These are phyloP conservation scores for Stephanodiscus triporus DNA, from an alignment of 108 stramenopile genomes.

Conservation along the genomic window DNA sequence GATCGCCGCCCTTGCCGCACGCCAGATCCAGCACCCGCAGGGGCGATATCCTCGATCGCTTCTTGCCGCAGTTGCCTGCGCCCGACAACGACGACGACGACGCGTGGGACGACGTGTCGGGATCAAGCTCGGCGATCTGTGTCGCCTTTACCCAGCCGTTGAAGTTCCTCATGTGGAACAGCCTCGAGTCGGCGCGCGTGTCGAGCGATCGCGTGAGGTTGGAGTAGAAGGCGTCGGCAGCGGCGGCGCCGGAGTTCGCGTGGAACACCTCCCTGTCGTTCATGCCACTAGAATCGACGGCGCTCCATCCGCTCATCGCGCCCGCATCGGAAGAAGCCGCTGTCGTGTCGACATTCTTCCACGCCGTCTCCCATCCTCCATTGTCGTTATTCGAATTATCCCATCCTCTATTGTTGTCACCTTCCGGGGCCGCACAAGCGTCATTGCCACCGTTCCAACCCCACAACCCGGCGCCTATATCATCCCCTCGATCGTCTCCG, in stretches of 20 bases:
- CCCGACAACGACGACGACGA: slow-evolving; percentile 10
- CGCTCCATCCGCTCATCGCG: slow-evolving; percentile 31
- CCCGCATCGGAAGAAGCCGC: slow-evolving; percentile 15
- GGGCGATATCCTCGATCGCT: slow-evolving; percentile 48
- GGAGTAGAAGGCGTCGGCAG: slow-evolving; percentile 88
- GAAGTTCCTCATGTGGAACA: slow-evolving; percentile 95
- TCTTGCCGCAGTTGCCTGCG: slow-evolving; percentile 17
- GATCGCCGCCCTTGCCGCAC: slow-evolving; percentile 99
- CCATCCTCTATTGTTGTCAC: slow-evolving; percentile 20
- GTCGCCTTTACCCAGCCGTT: slow-evolving; percentile 99
- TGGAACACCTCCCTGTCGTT: slow-evolving; percentile 57
- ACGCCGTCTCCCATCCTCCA: slow-evolving; percentile 16
- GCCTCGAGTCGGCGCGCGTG: slow-evolving; percentile 82
- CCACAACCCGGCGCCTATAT: slow-evolving; percentile 5
- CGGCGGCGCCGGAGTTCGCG: slow-evolving; percentile 75
- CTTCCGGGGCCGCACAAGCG: slow-evolving; percentile 4
- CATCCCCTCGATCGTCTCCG: not conserved
- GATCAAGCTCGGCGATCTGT: slow-evolving; percentile 84
- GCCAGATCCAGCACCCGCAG: slow-evolving; percentile 94
- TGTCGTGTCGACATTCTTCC: slow-evolving; percentile 18
- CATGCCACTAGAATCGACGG: slow-evolving; percentile 27
- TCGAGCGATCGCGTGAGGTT: slow-evolving; percentile 61
- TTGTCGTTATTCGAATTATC: slow-evolving; percentile 19
- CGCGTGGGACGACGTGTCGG: slow-evolving; percentile 27
- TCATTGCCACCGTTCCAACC: slow-evolving; percentile 9